Base-by-base conservation (phyloP, 1,284 basidiomycete genomes). In the Fomitopsis betulina region DNA sequence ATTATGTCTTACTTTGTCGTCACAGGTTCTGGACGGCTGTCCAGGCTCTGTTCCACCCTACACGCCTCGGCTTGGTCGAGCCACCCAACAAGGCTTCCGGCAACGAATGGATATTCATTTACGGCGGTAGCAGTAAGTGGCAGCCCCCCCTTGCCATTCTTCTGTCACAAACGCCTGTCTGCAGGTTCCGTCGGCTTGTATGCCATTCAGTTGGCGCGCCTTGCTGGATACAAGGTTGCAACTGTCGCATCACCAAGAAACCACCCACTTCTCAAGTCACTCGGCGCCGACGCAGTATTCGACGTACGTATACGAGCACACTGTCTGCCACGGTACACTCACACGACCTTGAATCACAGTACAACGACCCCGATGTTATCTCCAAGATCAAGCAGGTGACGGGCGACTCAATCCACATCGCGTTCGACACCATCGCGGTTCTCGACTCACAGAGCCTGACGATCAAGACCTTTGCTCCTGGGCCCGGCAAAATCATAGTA, bases 141-240 rank as follows among this genome's bases (percentile, higher is more conserved):
- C 19, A 23, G 37, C 51, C 17, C 19, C 50, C 32, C 6, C 27
- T 33, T 12, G 9, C 27, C 8, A 7, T 47, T 12, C 13, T n/a
- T n/a, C 42, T 45, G 2, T 32, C 6, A 23, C 30, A 27, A 19
- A 13, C 19, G 9, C 1, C 37, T 4, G 15, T 19, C 17, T 12
- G 25, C 60, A 65, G 68, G 66, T 25, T 62, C 63, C 15, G 76
- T 79, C 38, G 79, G 79, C 0, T 66, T 75, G 33, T 80, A 73
- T 63, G 75, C 75, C 5, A 65, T 80, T 38, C 77, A 80, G 62
- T 70, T 81, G 40, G 75, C 75, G 37, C 72, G 73, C 58, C 56
- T 73, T 6, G 64, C 73, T 1, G 79, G 79, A 15, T 75, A 75
- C 64, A 71, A 69, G 38, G 75, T 78, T 40, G 68, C 75, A 53